Percentiles rank a stretch among this genome's conserved stretches.
Conservation (phyloP, 192 early-diverging fungal genomes). For the Paraglomus brasilianum region DNA sequence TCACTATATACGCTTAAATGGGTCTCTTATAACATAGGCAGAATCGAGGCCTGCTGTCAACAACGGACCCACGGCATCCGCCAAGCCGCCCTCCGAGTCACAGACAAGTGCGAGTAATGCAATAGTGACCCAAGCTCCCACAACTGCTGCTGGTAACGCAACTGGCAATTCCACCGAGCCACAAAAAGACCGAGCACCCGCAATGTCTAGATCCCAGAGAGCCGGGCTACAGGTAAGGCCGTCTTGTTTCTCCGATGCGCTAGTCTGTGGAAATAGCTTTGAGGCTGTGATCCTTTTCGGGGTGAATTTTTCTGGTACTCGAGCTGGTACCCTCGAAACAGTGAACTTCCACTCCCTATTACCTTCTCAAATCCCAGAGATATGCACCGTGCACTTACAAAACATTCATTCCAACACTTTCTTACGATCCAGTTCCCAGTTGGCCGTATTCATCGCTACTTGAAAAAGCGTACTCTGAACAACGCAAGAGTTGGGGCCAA, state of each 20-base stretch:
- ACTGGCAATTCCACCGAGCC: no score
- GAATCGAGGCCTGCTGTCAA: no score
- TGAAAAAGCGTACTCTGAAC: conserved; percentile 78
- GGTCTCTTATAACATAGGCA: no score
- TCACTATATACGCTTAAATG: no score
- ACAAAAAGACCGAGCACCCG: conserved; percentile 48
- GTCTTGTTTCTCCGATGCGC: not conserved
- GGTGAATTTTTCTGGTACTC: not conserved
- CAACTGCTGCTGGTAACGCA: no score
- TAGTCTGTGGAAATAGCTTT: not conserved
- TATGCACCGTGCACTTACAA: not conserved
- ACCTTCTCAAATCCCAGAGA: not conserved
- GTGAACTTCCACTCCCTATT: not conserved
- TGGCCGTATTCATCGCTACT: conserved; percentile 90
- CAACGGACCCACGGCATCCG: no score
- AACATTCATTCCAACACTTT: not conserved
- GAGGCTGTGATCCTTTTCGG: not conserved
- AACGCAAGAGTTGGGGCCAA: conserved; percentile 86
- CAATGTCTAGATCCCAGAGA: conserved; percentile 58
- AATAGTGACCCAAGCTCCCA: no score
- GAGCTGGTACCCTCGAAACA: not conserved
- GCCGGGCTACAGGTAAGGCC: conserved; percentile 58
- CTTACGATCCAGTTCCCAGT: conserved; percentile 75
- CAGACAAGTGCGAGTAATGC: no score
- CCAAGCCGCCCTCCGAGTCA: no score